Evolutionary conservation across 192 early-diverging fungal species (phyloP), one percentile per base, ranked within the genome.

Genomic region (Coemansia sp.): DNA sequence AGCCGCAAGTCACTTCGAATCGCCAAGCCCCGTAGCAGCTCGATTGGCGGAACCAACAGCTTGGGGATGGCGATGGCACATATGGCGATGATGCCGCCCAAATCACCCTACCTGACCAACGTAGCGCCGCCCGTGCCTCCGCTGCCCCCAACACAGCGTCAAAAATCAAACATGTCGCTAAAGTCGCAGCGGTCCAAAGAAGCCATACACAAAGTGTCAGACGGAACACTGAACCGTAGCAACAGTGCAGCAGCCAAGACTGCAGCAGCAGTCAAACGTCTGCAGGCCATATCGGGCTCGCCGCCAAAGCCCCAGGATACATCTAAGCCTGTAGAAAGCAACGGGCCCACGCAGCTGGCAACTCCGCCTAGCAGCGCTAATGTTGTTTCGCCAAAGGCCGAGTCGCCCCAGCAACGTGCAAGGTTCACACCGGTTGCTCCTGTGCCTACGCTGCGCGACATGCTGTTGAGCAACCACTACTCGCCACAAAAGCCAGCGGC

Each of bases 171-270:
- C 18, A 36, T 57, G 16, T 65, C 63, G 44, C 41, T 65, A 21
- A 37, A 51, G 50, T 31, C 55, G 14, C 63, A 65, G 55, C 41
- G 63, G 36, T 65, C 63, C 11, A 47, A 50, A 14, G 63, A 65
- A 10, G 56, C 54, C 33, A 18, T 42, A 21, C 44, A 21, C n/a
- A 55, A 55, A 52, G 12, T 4, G 12, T 12, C 30, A 26, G 21
- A 43, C 37, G 53, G 44, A 4, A 36, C 40, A n/a, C 51, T 78
- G 1, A 42, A 31, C 10, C 30, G 74, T 6, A 78, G 68, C 53
- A 78, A 78, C 47, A 78, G 68, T 18, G 68, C 74, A 16, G 74
- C 68, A n/a, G 74, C 68, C 7, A 65, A 67, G 13, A 64, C 74
- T 0, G 68, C 64, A 9, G 74, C 58, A 6, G 74, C 74, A 0